These are phyloP conservation scores for Fomitopsis pinicola DNA, from an alignment of 1,284 basidiomycete genomes.

Conservation along the genomic window DNA sequence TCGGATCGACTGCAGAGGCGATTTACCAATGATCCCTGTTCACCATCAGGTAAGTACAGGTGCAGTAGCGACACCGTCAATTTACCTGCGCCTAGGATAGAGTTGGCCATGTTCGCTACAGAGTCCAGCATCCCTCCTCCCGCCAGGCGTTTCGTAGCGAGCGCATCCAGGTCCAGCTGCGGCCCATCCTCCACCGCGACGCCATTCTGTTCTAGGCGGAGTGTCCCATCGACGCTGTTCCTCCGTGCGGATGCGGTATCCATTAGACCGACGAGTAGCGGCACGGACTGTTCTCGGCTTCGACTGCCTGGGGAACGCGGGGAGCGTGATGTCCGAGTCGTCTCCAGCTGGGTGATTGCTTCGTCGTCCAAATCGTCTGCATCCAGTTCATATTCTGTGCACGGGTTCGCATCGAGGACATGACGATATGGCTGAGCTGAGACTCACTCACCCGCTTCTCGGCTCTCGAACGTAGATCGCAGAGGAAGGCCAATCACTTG, in stretches of 20 bases:
- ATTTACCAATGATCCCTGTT: constrained; percentile 79
- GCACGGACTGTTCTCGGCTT: constrained; percentile 54
- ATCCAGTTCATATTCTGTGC: constrained; percentile 72
- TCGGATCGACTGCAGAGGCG: neutral
- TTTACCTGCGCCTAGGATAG: constrained; percentile 89
- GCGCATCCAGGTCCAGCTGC: constrained; percentile 59
- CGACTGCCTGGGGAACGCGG: constrained; percentile 33
- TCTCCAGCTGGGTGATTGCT: constrained; percentile 34
- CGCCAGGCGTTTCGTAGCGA: constrained; percentile 60
- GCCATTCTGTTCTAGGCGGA: constrained; percentile 42
- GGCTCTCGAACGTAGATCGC: constrained; percentile 65
- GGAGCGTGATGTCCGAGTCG: constrained; percentile 26
- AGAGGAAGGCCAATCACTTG: constrained; percentile 63
- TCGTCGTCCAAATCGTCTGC: constrained; percentile 70
- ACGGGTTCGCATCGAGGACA: neutral
- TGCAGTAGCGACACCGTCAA: neutral
- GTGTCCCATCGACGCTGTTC: constrained; percentile 43
- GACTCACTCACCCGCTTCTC: constrained; percentile 66
- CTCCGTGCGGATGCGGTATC: constrained; percentile 56
- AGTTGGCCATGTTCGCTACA: constrained; percentile 94
- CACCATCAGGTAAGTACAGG: constrained; percentile 5
- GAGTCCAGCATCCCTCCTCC: constrained; percentile 84
- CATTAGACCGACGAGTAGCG: constrained; percentile 71
- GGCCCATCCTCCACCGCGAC: constrained; percentile 27
- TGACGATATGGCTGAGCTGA: neutral